Base-by-base conservation (phyloP, 1,284 basidiomycete species). In the Grifola frondosa region DNA sequence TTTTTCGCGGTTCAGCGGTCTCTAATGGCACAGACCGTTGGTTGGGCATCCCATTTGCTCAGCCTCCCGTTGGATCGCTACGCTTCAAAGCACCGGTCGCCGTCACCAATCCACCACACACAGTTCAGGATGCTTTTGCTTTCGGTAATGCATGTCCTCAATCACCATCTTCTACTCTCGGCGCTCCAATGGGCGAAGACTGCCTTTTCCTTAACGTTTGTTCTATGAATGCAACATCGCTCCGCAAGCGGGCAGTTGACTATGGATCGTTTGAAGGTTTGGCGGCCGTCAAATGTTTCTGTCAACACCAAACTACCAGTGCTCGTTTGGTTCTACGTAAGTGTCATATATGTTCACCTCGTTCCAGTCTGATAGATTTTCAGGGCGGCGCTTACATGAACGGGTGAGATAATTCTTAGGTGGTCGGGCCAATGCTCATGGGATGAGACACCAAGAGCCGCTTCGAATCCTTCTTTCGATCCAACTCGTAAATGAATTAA, bases 21-120 rank as follows among this genome's bases (percentile, higher is more conserved):
- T 34, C 56, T 1, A 72, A 71, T 45, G 71, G 69, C 10, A 73
- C 71, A 5, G 77, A 80, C 7, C 50, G 50, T 13, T 81, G 77
- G 73, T 67, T 84, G 3, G 84, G 84, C 1, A 78, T 90, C 33
- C 85, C 81, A 1, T 89, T 76, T 50, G 84, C 81, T 13, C 64
- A 77, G 46, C 71, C 83, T 17, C 85, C 81, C 1, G 53, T 75
- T 5, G 78, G 78, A 0, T 22, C 49, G 5, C 63, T 80, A 16
- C 73, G 81, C 6, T 84, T 84, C 67, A 76, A 74, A 48, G 73
- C 78, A 20, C 85, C 87, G 2, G 63, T 75, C 0, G 63, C 80
- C 2, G 75, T 83, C 56, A 61, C 59, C 8, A 57, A 54, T 8
- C 52, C 66, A 5, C 60, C 53, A 5, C 36, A 24, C 5, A 61